phyloP scores from a whole-genome alignment of 2,329 filamentous ascomycete species.

The Fusarium papillatum region DNA sequence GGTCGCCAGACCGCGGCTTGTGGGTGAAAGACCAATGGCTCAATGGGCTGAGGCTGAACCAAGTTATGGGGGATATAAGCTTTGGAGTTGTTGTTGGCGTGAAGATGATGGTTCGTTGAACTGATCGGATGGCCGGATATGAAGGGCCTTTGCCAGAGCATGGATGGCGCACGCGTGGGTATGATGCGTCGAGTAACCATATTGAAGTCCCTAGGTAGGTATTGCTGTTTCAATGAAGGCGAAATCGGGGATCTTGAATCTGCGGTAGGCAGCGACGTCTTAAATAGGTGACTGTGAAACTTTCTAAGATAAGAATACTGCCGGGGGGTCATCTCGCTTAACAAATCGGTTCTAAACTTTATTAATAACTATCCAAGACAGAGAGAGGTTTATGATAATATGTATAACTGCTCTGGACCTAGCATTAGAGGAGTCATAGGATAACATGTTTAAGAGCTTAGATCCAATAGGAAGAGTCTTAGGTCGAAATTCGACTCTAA shows the following conservation, averaged over 20 bases:
- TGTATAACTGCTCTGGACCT: too few species aligned
- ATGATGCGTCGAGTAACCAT: background rate
- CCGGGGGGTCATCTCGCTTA: background rate
- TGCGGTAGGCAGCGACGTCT: background rate
- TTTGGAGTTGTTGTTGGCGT: background rate
- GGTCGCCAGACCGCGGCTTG: background rate
- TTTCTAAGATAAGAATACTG: background rate
- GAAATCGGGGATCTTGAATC: background rate
- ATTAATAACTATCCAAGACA: too few species aligned
- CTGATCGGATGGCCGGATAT: background rate
- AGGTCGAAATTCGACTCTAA: background rate
- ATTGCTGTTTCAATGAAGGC: background rate
- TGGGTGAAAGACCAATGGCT: background rate
- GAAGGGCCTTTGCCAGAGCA: background rate
- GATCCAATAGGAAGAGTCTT: background rate
- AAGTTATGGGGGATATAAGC: background rate
- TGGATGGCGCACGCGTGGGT: background rate
- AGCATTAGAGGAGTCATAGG: too few species aligned
- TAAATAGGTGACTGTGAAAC: background rate
- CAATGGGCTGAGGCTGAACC: background rate
- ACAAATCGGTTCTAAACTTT: background rate
- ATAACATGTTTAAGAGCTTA: background rate
- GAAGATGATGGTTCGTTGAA: background rate
- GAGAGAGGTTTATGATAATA: too few species aligned
- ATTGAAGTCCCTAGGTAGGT: background rate